Conservation (phyloP, 2,329 filamentous ascomycete species). For the Aspergillus chevalieri region DNA sequence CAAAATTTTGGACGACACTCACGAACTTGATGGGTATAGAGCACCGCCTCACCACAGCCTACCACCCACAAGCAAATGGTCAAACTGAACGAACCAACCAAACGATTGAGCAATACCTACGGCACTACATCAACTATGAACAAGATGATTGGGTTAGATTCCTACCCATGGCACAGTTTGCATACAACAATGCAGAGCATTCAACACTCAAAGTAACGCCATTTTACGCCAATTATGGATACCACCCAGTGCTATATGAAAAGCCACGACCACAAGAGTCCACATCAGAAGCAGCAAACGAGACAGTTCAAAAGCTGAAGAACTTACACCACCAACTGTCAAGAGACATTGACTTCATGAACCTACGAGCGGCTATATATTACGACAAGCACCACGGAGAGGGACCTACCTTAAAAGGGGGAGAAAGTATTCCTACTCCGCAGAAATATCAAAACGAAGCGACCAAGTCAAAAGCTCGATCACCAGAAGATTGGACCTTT, state of each 20-base stretch:
- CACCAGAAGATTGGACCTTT: constrained; percentile 1
- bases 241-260: neutral
- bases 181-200: neutral
- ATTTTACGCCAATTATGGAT: neutral
- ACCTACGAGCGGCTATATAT: too few species aligned
- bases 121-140: constrained; percentile 5
- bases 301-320: neutral
- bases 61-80: neutral
- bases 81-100: constrained; percentile 4
- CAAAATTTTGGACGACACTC: neutral
- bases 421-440: constrained; percentile 2
- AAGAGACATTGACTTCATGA: too few species aligned
- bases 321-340: too few species aligned
- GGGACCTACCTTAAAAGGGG: too few species aligned
- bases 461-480: constrained; percentile 2
- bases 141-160: constrained; percentile 3
- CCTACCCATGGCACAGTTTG: too few species aligned
- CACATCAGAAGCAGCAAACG: neutral
- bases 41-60: neutral
- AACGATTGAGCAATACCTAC: constrained; percentile 6
- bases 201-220: neutral
- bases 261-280: neutral
- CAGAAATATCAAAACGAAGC: constrained; percentile 2
- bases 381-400: too few species aligned
- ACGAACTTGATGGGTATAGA: neutral